A percentile compares a stretch with the other conserved stretches of the same genome.
Evolutionary conservation across 2,329 filamentous ascomycete species (phyloP).

Genomic region (Aciculosporium take): DNA sequence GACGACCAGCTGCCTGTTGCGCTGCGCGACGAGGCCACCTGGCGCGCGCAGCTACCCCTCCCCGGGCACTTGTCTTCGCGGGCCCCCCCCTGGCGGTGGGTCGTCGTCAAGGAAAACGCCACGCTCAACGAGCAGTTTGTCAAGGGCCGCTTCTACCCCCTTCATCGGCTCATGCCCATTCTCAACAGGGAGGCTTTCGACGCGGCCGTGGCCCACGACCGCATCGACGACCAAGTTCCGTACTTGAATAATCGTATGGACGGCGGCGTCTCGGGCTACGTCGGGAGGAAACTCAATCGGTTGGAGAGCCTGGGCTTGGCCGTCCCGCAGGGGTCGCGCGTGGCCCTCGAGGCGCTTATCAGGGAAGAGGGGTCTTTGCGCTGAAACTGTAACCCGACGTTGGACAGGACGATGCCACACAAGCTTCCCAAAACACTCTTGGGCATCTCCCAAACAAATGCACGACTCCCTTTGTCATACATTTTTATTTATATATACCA

Average conservation of each 20-base stretch:
- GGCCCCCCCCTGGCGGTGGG: slow-evolving; percentile 26
- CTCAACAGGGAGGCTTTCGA: slow-evolving; percentile 27
- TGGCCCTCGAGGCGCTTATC: slow-evolving; percentile 23
- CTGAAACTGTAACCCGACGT: too few relatives aligned
- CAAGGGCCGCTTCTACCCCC: slow-evolving; percentile 44
- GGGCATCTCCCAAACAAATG: too few relatives aligned
- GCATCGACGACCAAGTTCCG: slow-evolving; percentile 29
- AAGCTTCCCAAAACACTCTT: too few relatives aligned
- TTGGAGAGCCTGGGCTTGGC: slow-evolving; percentile 29
- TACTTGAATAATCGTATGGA: slow-evolving; percentile 40
- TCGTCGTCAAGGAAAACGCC: slow-evolving; percentile 30
- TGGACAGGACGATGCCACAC: too few relatives aligned
- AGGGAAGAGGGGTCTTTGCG: slow-evolving; percentile 16
- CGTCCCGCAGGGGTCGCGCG: slow-evolving; percentile 21
- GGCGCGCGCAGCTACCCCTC: slow-evolving; percentile 23
- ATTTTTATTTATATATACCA: too few relatives aligned
- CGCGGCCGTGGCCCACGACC: slow-evolving; percentile 21
- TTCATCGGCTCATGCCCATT: slow-evolving; percentile 36
- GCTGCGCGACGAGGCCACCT: slow-evolving; percentile 25
- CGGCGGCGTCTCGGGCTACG: slow-evolving; percentile 22
- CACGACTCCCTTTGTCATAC: too few relatives aligned
- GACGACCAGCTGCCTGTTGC: slow-evolving; percentile 27
- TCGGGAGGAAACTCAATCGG: slow-evolving; percentile 27
- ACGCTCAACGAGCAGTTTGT: slow-evolving; percentile 33
- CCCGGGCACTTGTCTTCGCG: too few relatives aligned